A percentile compares a stretch with the other conserved stretches of the same genome.
Conservation (phyloP, 2,329 filamentous ascomycete genomes). For the Allantophomopsis lycopodina region DNA sequence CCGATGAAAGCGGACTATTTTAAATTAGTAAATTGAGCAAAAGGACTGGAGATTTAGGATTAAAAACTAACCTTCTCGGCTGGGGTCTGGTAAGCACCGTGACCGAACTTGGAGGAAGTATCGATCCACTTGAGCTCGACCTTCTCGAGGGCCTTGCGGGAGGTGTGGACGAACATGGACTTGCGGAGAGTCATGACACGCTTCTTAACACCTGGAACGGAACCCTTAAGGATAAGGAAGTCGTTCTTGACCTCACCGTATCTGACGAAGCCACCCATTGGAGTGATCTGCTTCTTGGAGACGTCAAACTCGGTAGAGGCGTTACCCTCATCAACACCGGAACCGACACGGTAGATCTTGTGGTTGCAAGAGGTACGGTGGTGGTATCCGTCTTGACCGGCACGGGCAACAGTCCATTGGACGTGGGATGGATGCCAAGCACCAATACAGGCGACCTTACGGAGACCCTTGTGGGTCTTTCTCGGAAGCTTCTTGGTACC, state of each 20-base stretch:
- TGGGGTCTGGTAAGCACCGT: conserved; percentile 97
- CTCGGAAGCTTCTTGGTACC: conserved; percentile 99
- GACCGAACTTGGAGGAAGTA: conserved; percentile 98
- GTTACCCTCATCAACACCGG: conserved; percentile 80
- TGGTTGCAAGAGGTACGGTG: conserved; percentile 99
- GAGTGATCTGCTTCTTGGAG: conserved; percentile 99
- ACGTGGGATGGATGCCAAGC: conserved; percentile 99
- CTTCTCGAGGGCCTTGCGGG: conserved; percentile 93
- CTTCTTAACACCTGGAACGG: conserved; percentile 97
- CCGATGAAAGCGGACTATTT: conserved; percentile 50
- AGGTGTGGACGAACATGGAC: conserved; percentile 96
- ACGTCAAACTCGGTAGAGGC: conserved; percentile 91
- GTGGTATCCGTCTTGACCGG: conserved; percentile 99
- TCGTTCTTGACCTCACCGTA: conserved; percentile 99
- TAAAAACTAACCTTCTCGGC: conserved; percentile 74
- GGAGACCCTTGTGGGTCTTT: conserved; percentile 99
- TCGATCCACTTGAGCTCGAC: conserved; percentile 99
- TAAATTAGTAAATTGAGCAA: background rate
- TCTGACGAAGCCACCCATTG: conserved; percentile 97
- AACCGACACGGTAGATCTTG: conserved; percentile 99
- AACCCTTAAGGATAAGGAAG: conserved; percentile 96
- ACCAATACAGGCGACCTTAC: conserved; percentile 99
- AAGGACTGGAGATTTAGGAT: background rate
- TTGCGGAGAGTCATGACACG: conserved; percentile 97
- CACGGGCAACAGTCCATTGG: conserved; percentile 99